Conservation (phyloP, 495 filamentous ascomycete species). For the Talaromyces wortmannii region DNA sequence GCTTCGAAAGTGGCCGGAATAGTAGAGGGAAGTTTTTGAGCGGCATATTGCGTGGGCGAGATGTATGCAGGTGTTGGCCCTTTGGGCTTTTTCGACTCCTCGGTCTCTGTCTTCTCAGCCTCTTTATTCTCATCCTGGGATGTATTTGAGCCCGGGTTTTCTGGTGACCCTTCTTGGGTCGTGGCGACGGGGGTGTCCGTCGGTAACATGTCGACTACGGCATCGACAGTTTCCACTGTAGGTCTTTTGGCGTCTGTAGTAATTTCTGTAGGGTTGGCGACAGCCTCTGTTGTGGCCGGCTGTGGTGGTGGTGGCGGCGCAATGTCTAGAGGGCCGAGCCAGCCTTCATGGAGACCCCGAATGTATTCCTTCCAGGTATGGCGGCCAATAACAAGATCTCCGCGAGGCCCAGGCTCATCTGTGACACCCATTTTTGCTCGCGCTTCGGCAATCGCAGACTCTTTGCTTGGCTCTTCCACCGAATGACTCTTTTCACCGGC, state of each 20-base stretch:
- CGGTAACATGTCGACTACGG: background rate
- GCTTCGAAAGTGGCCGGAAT: conserved; percentile 59
- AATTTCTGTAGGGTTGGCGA: conserved; percentile 15
- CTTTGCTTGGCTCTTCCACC: conserved; percentile 27
- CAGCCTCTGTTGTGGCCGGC: conserved; percentile 16
- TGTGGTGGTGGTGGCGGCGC: conserved; percentile 13
- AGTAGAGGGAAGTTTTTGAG: conserved; percentile 48
- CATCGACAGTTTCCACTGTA: conserved; percentile 9
- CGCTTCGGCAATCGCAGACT: conserved; percentile 49
- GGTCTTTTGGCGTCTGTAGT: conserved; percentile 14
- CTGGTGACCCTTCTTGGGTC: background rate
- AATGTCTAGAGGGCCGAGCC: conserved; percentile 76
- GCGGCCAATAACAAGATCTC: conserved; percentile 84
- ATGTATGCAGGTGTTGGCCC: conserved; percentile 55
- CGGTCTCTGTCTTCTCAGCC: conserved; percentile 32
- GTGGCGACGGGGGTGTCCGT: too few relatives aligned
- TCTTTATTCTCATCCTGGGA: conserved; percentile 13
- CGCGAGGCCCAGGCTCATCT: conserved; percentile 65
- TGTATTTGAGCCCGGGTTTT: conserved; percentile 10
- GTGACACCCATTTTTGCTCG: conserved; percentile 54
- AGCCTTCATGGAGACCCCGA: conserved; percentile 88
- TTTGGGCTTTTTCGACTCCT: conserved; percentile 46
- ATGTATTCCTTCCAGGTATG: conserved; percentile 98
- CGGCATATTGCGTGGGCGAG: conserved; percentile 57
- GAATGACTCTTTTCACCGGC: conserved; percentile 42